Base-by-base conservation (phyloP, 306 rosid genomes). In the Vicia faba region DNA sequence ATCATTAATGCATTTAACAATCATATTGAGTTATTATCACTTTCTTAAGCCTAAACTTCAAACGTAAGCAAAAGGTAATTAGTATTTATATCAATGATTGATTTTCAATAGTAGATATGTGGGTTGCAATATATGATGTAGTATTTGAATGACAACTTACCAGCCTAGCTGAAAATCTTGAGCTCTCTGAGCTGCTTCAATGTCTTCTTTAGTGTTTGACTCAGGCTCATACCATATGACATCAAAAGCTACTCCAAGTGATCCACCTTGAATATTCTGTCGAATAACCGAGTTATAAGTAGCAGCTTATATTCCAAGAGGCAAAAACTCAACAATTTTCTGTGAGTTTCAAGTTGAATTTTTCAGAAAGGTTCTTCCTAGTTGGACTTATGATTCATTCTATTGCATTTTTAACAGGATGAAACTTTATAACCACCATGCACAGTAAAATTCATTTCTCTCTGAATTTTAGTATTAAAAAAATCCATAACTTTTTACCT, bases 121-220 rank as follows among this genome's bases (percentile, higher is more conserved):
- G n/a, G n/a, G n/a, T n/a, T 70, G 64, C 49, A 75, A 4, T 59
- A 13, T 28, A 7, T 29, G 18, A 38, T 33, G 19, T 44, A 66
- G 20, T n/a, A 26, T 54, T 76, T 29, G 20, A 43, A 45, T 33
- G 53, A 33, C 5, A 31, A 80, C 64, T 71, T 76, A 95, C 99
- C 99, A 95, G 68, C 99, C 97, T 16, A 95, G 85, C 82, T 90
- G 97, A 88, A 95, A 95, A 73, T 95, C 99, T 68, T 86, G 95
- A 39, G 97, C 99, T 82, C 95, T 79, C 58, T 90, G 74, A 35
- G 99, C 62, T 23, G 97, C 99, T 48, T 82, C 82, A 69, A 85
- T 84, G 73, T 90, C 89, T 33, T 81, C 75, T 56, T 80, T 64
- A 26, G 87, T 72, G 80, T 90, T 90, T 69, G 90, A 68, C 66